Evolutionary conservation across 371 early-diverging fungal genomes (phyloP).

Genomic region (Apophysomyces elegans): DNA sequence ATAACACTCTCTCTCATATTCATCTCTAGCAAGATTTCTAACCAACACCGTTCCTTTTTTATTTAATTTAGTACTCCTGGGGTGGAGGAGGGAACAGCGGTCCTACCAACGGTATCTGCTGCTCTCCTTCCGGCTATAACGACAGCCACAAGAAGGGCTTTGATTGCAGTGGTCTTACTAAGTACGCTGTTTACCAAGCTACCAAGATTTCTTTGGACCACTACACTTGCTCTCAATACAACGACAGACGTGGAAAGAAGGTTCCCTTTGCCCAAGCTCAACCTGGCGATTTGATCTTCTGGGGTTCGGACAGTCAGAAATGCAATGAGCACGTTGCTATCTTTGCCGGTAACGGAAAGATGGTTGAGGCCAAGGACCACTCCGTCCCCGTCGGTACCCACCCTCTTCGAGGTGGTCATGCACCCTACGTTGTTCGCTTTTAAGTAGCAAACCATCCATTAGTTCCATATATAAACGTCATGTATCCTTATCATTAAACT

Average conservation of each 20-base stretch:
- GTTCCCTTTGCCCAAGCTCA: constrained; percentile 18
- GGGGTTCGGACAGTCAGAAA: constrained; percentile 12
- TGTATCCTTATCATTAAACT: not conserved
- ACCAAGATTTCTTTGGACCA: constrained; percentile 21
- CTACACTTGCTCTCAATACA: constrained; percentile 23
- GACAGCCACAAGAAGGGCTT: constrained; percentile 18
- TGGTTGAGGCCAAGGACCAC: constrained; percentile 31
- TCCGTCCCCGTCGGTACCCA: constrained; percentile 24
- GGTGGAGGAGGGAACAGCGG: constrained; percentile 19
- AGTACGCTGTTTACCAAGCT: constrained; percentile 23
- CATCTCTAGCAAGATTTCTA: no score
- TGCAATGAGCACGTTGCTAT: constrained; percentile 28
- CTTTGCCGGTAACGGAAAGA: constrained; percentile 17
- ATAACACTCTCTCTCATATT: no score
- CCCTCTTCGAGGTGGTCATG: constrained; percentile 12
- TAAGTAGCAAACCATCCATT: not conserved
- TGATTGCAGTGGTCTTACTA: constrained; percentile 33
- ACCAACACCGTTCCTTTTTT: no score
- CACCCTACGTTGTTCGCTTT: not conserved
- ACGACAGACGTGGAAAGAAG: constrained; percentile 18
- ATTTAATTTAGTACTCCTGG: constrained; percentile 12
- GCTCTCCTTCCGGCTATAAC: constrained; percentile 12
- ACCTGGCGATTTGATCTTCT: constrained; percentile 32
- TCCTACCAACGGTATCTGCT: constrained; percentile 16
- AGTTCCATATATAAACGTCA: not conserved